These are phyloP conservation scores for Monilinia polystroma DNA, from an alignment of 2,329 filamentous ascomycete genomes.

Conservation along the genomic window DNA sequence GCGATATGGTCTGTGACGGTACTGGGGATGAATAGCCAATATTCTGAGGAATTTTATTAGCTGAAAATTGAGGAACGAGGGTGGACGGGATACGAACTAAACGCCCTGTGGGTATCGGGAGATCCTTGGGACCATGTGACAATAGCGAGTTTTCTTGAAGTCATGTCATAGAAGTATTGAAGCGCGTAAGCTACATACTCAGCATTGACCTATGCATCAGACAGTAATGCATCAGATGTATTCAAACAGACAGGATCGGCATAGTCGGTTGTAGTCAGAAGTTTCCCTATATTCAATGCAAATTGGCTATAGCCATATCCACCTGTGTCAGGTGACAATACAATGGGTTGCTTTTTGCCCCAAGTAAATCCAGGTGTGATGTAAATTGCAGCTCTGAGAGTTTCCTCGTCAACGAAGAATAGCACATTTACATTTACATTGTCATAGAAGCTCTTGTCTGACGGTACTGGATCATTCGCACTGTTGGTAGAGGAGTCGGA, in stretches of 20 bases:
- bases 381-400: slow-evolving; percentile 52
- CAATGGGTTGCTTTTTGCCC: slow-evolving; percentile 48
- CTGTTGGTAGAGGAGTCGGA: neutral
- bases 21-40: slow-evolving; percentile 52
- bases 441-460: slow-evolving; percentile 31
- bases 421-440: slow-evolving; percentile 44
- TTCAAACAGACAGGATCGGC: slow-evolving; percentile 57
- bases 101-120: slow-evolving; percentile 55
- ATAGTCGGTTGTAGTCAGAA: slow-evolving; percentile 45
- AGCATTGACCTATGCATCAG: slow-evolving; percentile 51
- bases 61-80: neutral
- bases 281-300: slow-evolving; percentile 48
- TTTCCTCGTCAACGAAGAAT: slow-evolving; percentile 48
- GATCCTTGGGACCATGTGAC: slow-evolving; percentile 58
- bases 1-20: slow-evolving; percentile 52
- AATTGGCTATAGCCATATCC: slow-evolving; percentile 45
- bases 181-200: slow-evolving; percentile 59
- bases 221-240: slow-evolving; percentile 48
- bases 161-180: slow-evolving; percentile 51
- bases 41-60: slow-evolving; percentile 39
- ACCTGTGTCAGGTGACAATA: slow-evolving; percentile 55
- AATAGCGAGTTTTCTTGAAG: slow-evolving; percentile 44
- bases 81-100: slow-evolving; percentile 40
- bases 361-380: slow-evolving; percentile 51
- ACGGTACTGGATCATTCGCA: neutral